phyloP scores from a whole-genome alignment of 495 filamentous ascomycete genomes.

The Annulohypoxylon nitens region DNA sequence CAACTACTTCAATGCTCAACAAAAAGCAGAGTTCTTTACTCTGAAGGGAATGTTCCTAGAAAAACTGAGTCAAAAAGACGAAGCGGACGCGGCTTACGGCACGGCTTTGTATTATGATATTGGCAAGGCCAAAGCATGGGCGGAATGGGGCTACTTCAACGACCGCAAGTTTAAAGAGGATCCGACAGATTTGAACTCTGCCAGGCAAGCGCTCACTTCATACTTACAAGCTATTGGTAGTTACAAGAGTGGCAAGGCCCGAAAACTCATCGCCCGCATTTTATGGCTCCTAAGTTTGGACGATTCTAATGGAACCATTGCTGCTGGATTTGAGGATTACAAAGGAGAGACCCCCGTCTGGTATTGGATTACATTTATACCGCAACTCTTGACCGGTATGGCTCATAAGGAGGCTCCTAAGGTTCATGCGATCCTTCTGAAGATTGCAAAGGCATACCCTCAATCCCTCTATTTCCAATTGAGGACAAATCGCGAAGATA shows the following conservation, averaged over 20 bases:
- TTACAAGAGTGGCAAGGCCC: slow-evolving; percentile 96
- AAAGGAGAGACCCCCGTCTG: slow-evolving; percentile 96
- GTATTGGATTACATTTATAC: slow-evolving; percentile 99
- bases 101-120: slow-evolving; percentile 95
- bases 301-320: slow-evolving; percentile 83
- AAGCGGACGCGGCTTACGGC: slow-evolving; percentile 94
- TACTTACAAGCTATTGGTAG: slow-evolving; percentile 96
- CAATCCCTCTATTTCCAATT: slow-evolving; percentile 96
- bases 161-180: slow-evolving; percentile 94
- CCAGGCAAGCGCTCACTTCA: slow-evolving; percentile 92
- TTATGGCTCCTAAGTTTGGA: slow-evolving; percentile 97
- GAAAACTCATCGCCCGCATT: slow-evolving; percentile 93
- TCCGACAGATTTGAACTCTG: slow-evolving; percentile 79
- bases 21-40: slow-evolving; percentile 99
- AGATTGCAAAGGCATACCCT: slow-evolving; percentile 94
- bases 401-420: slow-evolving; percentile 91
- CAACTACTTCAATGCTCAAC: slow-evolving; percentile 94
- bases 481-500: slow-evolving; percentile 93
- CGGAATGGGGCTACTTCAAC: slow-evolving; percentile 98
- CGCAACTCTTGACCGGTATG: slow-evolving; percentile 90
- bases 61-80: slow-evolving; percentile 87
- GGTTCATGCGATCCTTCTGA: slow-evolving; percentile 82
- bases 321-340: slow-evolving; percentile 87
- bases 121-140: slow-evolving; percentile 96
- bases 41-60: slow-evolving; percentile 99